Evolutionary conservation across 495 filamentous ascomycete species (phyloP).

Genomic region (Aspergillus heteromorphus): DNA sequence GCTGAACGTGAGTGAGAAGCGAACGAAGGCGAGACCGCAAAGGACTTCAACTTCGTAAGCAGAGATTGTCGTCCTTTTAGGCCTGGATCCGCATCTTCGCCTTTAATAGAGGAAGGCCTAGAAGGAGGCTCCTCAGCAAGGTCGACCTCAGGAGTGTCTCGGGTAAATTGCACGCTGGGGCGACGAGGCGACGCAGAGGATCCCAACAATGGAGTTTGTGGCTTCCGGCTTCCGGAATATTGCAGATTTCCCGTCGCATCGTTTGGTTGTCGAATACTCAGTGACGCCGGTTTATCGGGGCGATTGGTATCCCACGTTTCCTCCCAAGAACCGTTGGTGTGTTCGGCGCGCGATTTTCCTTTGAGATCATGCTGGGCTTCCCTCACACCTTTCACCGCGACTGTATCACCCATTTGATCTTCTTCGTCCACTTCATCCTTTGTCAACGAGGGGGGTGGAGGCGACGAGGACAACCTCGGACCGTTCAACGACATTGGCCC

Average conservation of each 20-base stretch:
- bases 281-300: slow-evolving; percentile 18
- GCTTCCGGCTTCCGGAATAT: slow-evolving; percentile 18
- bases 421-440: slow-evolving; percentile 13
- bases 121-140: slow-evolving; percentile 39
- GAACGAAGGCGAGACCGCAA: slow-evolving; percentile 41
- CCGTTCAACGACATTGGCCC: slow-evolving; percentile 20
- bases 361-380: slow-evolving; percentile 10
- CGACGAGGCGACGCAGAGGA: slow-evolving; percentile 43
- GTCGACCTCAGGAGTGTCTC: slow-evolving; percentile 41
- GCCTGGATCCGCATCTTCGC: slow-evolving; percentile 46
- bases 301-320: slow-evolving; percentile 16
- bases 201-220: slow-evolving; percentile 27
- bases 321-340: slow-evolving; percentile 10
- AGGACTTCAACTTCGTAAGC: slow-evolving; percentile 60
- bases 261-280: slow-evolving; percentile 25
- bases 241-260: slow-evolving; percentile 21
- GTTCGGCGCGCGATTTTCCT: slow-evolving; percentile 16
- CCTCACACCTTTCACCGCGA: slow-evolving; percentile 3
- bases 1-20: slow-evolving; percentile 39
- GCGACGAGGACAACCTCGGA: slow-evolving; percentile 26
- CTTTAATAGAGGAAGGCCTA: slow-evolving; percentile 52
- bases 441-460: slow-evolving; percentile 27
- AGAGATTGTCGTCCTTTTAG: slow-evolving; percentile 57
- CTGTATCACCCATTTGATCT: background rate
- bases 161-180: slow-evolving; percentile 62